Evolutionary conservation across 768 basidiomycete genomes (phyloP).

Genomic region (Daedaleopsis nitida): DNA sequence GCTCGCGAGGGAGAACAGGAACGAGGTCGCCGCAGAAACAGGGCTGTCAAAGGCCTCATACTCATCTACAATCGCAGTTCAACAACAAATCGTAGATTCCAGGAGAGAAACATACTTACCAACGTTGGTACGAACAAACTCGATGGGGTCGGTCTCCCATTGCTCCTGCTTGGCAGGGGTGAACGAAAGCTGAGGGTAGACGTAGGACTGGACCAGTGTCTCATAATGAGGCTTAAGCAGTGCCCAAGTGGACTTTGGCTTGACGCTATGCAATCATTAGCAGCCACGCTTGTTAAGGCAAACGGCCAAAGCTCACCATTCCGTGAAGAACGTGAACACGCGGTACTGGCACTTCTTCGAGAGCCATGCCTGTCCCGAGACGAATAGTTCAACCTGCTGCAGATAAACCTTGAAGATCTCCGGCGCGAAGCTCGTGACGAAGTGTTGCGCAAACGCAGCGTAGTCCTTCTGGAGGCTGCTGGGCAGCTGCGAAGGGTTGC

Average conservation of each 20-base stretch:
- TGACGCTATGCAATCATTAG: constrained; percentile 56
- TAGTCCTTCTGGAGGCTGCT: constrained; percentile 71
- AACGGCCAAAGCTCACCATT: constrained; percentile 57
- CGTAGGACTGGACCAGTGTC: constrained; percentile 74
- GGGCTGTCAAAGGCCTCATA: constrained; percentile 79
- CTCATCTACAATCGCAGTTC: constrained; percentile 57
- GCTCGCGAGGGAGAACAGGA: constrained; percentile 76
- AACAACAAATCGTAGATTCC: neutral
- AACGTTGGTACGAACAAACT: constrained; percentile 75
- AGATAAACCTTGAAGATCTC: constrained; percentile 86
- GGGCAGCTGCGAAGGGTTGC: constrained; percentile 87
- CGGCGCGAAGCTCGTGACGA: constrained; percentile 77
- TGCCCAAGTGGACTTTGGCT: constrained; percentile 90
- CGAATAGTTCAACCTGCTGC: constrained; percentile 66
- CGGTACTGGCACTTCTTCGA: constrained; percentile 84
- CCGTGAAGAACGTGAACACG: constrained; percentile 83
- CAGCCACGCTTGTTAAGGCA: neutral
- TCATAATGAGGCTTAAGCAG: constrained; percentile 85
- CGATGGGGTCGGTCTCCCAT: constrained; percentile 83
- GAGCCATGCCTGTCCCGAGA: constrained; percentile 76
- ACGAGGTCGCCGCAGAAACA: constrained; percentile 75
- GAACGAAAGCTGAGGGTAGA: constrained; percentile 87
- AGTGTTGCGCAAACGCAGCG: constrained; percentile 71
- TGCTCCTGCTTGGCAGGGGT: constrained; percentile 63
- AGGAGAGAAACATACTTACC: constrained; percentile 45